These are phyloP conservation scores for Pholiota adiposa DNA, from an alignment of 1,284 basidiomycete species.

Conservation along the genomic window DNA sequence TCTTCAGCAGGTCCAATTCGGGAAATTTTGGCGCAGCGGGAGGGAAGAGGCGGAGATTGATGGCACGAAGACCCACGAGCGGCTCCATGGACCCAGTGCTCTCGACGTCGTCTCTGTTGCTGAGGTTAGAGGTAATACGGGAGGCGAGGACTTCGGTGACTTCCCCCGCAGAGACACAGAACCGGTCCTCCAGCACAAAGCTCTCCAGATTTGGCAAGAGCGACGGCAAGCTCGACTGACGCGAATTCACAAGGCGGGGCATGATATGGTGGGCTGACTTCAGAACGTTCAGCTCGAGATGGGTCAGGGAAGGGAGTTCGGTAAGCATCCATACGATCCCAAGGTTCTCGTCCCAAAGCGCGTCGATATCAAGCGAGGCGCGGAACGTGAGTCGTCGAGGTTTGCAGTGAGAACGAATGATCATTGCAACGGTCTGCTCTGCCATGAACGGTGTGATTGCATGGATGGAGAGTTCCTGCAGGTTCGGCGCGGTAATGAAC, in stretches of 20 bases:
- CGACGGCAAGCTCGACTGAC: constrained; percentile 5
- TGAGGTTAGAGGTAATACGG: constrained; percentile 10
- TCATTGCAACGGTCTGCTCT: constrained; percentile 21
- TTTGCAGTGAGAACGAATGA: constrained; percentile 19
- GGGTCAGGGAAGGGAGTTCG: constrained; percentile 17
- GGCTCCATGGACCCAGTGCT: constrained; percentile 5
- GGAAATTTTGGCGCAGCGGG: constrained; percentile 18
- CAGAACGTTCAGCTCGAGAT: constrained; percentile 21
- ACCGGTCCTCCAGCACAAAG: constrained; percentile 23
- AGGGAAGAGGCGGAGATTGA: constrained; percentile 17
- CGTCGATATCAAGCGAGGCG: constrained; percentile 18
- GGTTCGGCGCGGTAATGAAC: constrained; percentile 25
- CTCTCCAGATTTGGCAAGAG: constrained; percentile 22
- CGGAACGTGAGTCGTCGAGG: constrained; percentile 19
- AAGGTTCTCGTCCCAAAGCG: constrained; percentile 24
- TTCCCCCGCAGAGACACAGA: constrained; percentile 20
- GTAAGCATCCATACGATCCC: constrained; percentile 19
- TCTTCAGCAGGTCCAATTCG: constrained; percentile 19
- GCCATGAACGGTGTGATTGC: constrained; percentile 19
- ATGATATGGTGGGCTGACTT: constrained; percentile 20
- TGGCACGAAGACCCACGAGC: constrained; percentile 7
- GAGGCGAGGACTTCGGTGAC: constrained; percentile 19
- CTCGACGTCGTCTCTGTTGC: not conserved
- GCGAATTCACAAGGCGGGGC: constrained; percentile 15
- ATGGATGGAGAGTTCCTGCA: constrained; percentile 20